phyloP scores from a whole-genome alignment of 805 yeast species.

The Hemisphaericaspora nanyangensis region DNA sequence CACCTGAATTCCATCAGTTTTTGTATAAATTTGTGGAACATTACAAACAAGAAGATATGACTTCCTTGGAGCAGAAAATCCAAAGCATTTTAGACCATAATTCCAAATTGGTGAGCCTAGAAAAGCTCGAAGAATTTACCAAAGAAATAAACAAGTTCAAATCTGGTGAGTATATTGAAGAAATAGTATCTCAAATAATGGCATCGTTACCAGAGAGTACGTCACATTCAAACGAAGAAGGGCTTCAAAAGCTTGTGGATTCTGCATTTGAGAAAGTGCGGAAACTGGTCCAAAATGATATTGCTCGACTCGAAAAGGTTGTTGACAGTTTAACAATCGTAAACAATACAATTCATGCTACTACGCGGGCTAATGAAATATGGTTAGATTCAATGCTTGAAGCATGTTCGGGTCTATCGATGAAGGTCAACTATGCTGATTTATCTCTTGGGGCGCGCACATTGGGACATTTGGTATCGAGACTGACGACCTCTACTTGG shows the following conservation, averaged over 20 bases:
- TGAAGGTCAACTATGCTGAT: constrained; percentile 38
- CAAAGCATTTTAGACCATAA: constrained; percentile 4
- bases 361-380: constrained; percentile 1
- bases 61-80: not conserved
- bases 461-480: constrained; percentile 35
- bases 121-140: not conserved
- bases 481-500: constrained; percentile 14
- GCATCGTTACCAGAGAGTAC: not conserved
- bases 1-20: constrained; percentile 37
- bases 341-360: constrained; percentile 6
- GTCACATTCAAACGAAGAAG: too few species aligned
- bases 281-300: too few species aligned
- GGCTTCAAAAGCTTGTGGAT: too few species aligned
- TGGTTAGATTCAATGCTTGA: constrained; percentile 5
- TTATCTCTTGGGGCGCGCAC: constrained; percentile 36
- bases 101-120: not conserved
- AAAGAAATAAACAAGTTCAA: not conserved
- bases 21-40: constrained; percentile 30
- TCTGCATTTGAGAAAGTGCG: too few species aligned
- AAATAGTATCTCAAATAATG: not conserved
- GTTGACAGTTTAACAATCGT: constrained; percentile 13
- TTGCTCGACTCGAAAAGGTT: constrained; percentile 1
- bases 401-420: constrained; percentile 29
- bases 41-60: constrained; percentile 7
- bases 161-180: not conserved